These are phyloP conservation scores for Saksenaea oblongispora DNA, from an alignment of 371 early-diverging fungal genomes.

Conservation along the genomic window DNA sequence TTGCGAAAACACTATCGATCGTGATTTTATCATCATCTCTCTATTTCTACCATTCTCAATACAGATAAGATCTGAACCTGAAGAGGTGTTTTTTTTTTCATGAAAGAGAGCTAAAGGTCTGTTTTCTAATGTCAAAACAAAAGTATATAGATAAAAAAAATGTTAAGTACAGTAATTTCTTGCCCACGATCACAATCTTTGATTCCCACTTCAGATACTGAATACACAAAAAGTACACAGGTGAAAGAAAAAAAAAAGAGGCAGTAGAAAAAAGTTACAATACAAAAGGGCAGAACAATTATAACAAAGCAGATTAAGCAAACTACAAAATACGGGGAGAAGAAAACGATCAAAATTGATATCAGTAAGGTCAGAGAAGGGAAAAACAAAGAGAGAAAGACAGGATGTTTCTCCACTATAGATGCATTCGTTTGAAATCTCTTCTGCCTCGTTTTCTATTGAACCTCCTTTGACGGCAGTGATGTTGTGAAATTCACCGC, in stretches of 20 bases:
- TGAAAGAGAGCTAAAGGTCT: too few species aligned
- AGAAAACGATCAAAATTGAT: neutral
- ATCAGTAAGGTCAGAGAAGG: neutral
- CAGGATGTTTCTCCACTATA: neutral
- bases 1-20: too few species aligned
- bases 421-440: neutral
- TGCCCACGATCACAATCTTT: neutral
- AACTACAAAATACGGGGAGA: constrained; percentile 1
- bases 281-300: constrained; percentile 3
- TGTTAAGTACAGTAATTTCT: neutral
- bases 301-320: constrained; percentile 3
- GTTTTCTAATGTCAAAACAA: neutral
- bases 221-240: neutral
- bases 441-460: constrained; percentile 1
- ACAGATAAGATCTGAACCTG: too few species aligned
- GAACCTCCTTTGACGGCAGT: neutral
- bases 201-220: neutral
- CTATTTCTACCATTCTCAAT: too few species aligned
- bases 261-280: neutral
- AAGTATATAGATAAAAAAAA: neutral
- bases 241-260: neutral
- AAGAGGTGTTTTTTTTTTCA: too few species aligned
- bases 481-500: neutral
- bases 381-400: neutral
- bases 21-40: too few species aligned